A percentile compares a stretch with the other conserved stretches of the same genome.
Conservation (phyloP, 768 basidiomycete genomes). For the Mycena olivaceomarginata region DNA sequence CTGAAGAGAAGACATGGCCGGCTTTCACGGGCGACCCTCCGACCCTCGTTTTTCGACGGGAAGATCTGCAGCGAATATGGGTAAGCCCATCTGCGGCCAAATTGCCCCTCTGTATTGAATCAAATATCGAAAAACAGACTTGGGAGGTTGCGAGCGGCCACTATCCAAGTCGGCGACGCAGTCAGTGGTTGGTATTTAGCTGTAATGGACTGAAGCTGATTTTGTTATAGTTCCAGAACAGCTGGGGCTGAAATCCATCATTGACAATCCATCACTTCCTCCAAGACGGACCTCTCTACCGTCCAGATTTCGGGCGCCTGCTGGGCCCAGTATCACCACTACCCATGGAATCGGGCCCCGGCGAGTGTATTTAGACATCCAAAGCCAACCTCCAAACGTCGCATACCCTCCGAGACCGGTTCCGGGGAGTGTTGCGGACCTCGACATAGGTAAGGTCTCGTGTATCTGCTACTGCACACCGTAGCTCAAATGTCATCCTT, state of each 20-base stretch:
- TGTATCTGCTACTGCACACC: not conserved
- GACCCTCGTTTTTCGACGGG: constrained; percentile 74
- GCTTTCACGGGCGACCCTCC: constrained; percentile 42
- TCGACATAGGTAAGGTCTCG: constrained; percentile 71
- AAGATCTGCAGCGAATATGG: constrained; percentile 93
- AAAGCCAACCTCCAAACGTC: constrained; percentile 74
- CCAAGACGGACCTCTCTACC: constrained; percentile 68
- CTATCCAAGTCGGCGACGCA: constrained; percentile 88
- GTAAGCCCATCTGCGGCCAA: too few species aligned
- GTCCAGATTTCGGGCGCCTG: constrained; percentile 67
- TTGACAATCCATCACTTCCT: constrained; percentile 87
- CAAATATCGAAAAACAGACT: constrained; percentile 58
- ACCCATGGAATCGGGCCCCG: constrained; percentile 86
- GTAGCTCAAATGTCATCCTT: constrained; percentile 33
- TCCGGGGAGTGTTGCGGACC: constrained; percentile 89
- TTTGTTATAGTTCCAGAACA: constrained; percentile 78
- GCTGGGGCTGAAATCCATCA: constrained; percentile 72
- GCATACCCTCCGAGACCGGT: constrained; percentile 93
- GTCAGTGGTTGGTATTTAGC: constrained; percentile 66
- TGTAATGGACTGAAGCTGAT: constrained; percentile 27
- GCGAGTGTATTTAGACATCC: constrained; percentile 86
- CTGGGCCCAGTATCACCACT: constrained; percentile 68
- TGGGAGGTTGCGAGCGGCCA: constrained; percentile 98
- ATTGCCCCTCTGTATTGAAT: too few species aligned
- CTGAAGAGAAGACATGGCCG: constrained; percentile 42